Base-by-base conservation (phyloP, 2,329 filamentous ascomycete species). In the Grosmannia huntii region DNA sequence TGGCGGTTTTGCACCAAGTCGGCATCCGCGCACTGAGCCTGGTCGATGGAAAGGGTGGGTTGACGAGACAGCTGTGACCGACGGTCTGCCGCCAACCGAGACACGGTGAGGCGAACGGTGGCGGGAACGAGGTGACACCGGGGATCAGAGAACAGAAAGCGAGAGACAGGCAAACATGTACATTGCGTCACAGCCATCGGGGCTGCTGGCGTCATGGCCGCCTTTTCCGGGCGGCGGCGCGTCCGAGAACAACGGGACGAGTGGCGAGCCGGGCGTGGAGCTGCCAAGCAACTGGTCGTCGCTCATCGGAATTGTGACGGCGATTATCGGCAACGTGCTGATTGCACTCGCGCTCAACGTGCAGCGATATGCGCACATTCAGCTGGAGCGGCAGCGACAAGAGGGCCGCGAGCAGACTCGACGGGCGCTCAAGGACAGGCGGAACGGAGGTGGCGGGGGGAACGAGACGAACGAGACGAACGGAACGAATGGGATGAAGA, bases 281-380 rank as follows among this genome's bases (percentile, higher is more conserved):
- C 70, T 85, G 27, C 78, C 81, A 63, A 62, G 55, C 59, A 76
- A 85, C 69, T 97, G 92, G 91, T 95, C 90, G 53, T 95, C 90
- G 28, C 76, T 97, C 57, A 97, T 99, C 68, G 94, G 94, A 65
- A 96, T 99, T 67, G 73, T 92, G 57, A 95, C 91, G 3, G 91
- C 94, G 55, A 95, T 99, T 66, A 80, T 87, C 56, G 94, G 94
- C 58, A 99, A 99, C 67, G 76, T 96, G 38, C 80, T 99, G 57
- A 97, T 99, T 64, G 95, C 92, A 0, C 84, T 99, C 62, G 94
- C 94, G 14, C 82, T 99, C 61, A 99, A 99, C 68, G 92, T 95
- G 55, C 94, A 99, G 72, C 84, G 94, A 63, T 97, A 97, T 69
- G 92, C 94, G 38, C 94, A 99, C 68, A 89, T 94, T 59, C 82